Conservation (phyloP, 306 rosid species). For the Prunus mume region DNA sequence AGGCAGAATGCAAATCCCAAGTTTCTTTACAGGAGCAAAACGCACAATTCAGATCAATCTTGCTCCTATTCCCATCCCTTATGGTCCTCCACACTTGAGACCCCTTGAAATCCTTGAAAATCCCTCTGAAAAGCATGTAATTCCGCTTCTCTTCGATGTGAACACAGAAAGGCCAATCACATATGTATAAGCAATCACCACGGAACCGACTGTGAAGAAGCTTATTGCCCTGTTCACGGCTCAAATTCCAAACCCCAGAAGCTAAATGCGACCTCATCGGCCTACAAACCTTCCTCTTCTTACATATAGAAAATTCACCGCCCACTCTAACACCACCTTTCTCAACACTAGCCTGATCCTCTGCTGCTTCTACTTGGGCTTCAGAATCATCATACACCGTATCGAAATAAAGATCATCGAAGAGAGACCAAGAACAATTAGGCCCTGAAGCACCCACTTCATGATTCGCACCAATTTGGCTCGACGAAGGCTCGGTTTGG, state of each 20-base stretch:
- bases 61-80: conserved; percentile 57
- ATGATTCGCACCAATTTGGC: conserved; percentile 2
- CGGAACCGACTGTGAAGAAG: conserved; percentile 76
- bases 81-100: conserved; percentile 85
- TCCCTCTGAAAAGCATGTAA: conserved; percentile 76
- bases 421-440: conserved; percentile 73
- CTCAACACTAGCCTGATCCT: conserved; percentile 15
- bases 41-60: conserved; percentile 65
- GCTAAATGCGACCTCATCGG: conserved; percentile 70
- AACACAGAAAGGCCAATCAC: conserved; percentile 93
- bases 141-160: conserved; percentile 81
- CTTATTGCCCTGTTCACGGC: conserved; percentile 81
- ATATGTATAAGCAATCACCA: conserved; percentile 67
- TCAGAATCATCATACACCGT: conserved; percentile 57
- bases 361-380: conserved; percentile 4
- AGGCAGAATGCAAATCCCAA: conserved; percentile 91
- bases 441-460: conserved; percentile 21
- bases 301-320: conserved; percentile 19
- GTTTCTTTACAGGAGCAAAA: conserved; percentile 62
- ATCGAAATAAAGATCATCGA: conserved; percentile 69
- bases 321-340: conserved; percentile 24
- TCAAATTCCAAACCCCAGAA: conserved; percentile 64
- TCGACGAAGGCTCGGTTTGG: conserved; percentile 5
- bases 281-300: conserved; percentile 45
- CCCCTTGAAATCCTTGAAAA: conserved; percentile 73